phyloP scores from a whole-genome alignment of 2,329 filamentous ascomycete genomes.

The Colletotrichum sp. region DNA sequence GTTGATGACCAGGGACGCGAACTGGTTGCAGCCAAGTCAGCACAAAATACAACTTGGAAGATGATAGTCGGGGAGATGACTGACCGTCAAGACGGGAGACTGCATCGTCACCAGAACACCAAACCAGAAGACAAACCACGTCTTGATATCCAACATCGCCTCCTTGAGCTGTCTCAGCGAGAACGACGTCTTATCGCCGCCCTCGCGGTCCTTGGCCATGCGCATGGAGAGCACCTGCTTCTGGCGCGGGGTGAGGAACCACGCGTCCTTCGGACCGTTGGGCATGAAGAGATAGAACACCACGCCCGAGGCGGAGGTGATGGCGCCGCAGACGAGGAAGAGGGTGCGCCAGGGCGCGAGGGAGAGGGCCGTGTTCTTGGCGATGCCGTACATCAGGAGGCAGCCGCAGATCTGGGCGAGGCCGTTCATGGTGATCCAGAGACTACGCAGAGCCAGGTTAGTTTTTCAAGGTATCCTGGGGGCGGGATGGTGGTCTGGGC shows the following conservation, averaged over 20 bases:
- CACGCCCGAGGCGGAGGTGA: constrained; percentile 47
- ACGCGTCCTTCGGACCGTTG: constrained; percentile 47
- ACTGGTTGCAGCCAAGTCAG: constrained; percentile 28
- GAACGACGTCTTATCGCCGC: constrained; percentile 45
- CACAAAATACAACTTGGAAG: too few species aligned
- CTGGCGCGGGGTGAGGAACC: constrained; percentile 52
- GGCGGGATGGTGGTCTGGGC: neutral
- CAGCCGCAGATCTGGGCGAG: constrained; percentile 31
- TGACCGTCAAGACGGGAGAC: constrained; percentile 46
- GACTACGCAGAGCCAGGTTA: constrained; percentile 21
- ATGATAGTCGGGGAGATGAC: neutral
- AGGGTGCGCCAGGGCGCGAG: constrained; percentile 51
- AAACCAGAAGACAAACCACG: constrained; percentile 50
- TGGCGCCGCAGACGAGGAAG: constrained; percentile 54
- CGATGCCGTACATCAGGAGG: constrained; percentile 44
- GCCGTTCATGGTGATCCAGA: constrained; percentile 35
- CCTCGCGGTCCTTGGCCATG: constrained; percentile 35
- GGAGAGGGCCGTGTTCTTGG: constrained; percentile 38
- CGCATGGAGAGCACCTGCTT: constrained; percentile 42
- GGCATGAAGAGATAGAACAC: constrained; percentile 54
- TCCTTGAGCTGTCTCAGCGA: constrained; percentile 48
- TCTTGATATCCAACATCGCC: constrained; percentile 45
- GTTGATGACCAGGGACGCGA: constrained; percentile 55
- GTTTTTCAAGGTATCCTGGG: accelerated
- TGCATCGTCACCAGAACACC: constrained; percentile 52